A percentile compares a stretch with the other conserved stretches of the same genome.
Conservation (phyloP, 1,284 basidiomycete species). For the Sutorius eximius region DNA sequence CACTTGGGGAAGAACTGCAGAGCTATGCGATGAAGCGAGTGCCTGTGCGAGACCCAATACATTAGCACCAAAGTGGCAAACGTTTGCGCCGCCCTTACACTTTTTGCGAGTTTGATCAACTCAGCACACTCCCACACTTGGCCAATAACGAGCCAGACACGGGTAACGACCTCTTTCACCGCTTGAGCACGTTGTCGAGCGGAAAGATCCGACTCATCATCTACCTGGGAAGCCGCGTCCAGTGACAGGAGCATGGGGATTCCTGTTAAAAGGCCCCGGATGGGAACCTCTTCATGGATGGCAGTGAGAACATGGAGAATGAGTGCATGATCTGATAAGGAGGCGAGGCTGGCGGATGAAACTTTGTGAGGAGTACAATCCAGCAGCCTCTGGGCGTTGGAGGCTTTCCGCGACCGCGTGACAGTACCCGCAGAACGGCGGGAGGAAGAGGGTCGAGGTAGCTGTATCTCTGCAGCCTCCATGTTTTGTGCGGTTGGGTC, state of each 20-base stretch:
- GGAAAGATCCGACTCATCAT: conserved; percentile 40
- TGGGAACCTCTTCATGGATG: conserved; percentile 69
- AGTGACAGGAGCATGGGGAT: conserved; percentile 86
- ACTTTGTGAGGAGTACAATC: conserved; percentile 46
- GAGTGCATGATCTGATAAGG: conserved; percentile 75
- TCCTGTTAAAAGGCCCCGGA: conserved; percentile 72
- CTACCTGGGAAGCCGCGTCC: conserved; percentile 53
- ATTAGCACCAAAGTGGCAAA: conserved; percentile 15
- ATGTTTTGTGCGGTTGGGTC: conserved; percentile 24
- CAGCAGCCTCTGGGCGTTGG: conserved; percentile 52
- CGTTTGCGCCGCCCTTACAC: conserved; percentile 42
- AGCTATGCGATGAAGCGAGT: conserved; percentile 33
- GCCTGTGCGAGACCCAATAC: conserved; percentile 32
- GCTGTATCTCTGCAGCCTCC: conserved; percentile 22
- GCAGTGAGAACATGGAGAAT: conserved; percentile 70
- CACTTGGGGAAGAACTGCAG: conserved; percentile 36
- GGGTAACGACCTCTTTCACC: conserved; percentile 65
- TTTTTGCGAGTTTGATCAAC: conserved; percentile 54
- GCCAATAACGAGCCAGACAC: conserved; percentile 69
- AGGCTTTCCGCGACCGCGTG: conserved; percentile 55
- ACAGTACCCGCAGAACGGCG: conserved; percentile 49
- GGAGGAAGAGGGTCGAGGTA: conserved; percentile 38
- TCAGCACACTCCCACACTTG: conserved; percentile 67
- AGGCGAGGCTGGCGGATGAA: conserved; percentile 50
- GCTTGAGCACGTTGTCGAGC: conserved; percentile 52